Percentiles rank a stretch among this genome's conserved stretches.
Evolutionary conservation across 768 basidiomycete species (phyloP).

Genomic region (Leccinum imitatum): DNA sequence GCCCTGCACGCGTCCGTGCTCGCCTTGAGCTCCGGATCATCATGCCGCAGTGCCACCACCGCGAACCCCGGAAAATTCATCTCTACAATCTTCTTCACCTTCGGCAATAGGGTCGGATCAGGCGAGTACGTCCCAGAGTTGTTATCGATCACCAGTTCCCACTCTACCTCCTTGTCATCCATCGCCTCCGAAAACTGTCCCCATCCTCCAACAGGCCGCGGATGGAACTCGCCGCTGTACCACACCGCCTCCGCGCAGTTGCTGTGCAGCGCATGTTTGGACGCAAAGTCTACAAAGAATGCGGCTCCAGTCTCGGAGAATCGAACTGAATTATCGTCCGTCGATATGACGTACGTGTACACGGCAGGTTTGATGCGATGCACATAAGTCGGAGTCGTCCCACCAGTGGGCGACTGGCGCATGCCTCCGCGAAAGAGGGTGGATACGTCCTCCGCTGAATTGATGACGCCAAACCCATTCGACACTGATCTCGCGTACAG

Average conservation of each 20-base stretch:
- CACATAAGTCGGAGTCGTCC: slow-evolving; percentile 14
- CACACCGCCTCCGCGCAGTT: slow-evolving; percentile 67
- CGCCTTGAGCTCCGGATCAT: slow-evolving; percentile 53
- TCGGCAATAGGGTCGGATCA: slow-evolving; percentile 57
- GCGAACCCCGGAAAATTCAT: slow-evolving; percentile 69
- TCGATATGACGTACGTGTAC: slow-evolving; percentile 82
- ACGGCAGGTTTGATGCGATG: slow-evolving; percentile 75
- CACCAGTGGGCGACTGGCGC: slow-evolving; percentile 13
- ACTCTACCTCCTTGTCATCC: slow-evolving; percentile 55
- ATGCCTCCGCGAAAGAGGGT: slow-evolving; percentile 50
- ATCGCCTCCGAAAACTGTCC: slow-evolving; percentile 54
- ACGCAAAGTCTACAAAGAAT: slow-evolving; percentile 84
- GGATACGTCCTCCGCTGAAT: slow-evolving; percentile 46
- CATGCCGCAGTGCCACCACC: slow-evolving; percentile 53
- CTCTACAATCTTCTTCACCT: slow-evolving; percentile 61
- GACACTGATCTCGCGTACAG: slow-evolving; percentile 66
- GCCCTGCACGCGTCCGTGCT: slow-evolving; percentile 67
- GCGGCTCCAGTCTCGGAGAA: slow-evolving; percentile 88
- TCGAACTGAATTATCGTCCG: slow-evolving; percentile 71
- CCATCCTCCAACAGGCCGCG: slow-evolving; percentile 70
- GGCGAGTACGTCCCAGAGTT: slow-evolving; percentile 86
- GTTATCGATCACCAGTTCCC: slow-evolving; percentile 87
- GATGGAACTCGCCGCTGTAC: slow-evolving; percentile 81
- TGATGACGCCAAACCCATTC: slow-evolving; percentile 63
- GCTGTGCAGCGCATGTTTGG: slow-evolving; percentile 83